Evolutionary conservation across 2,329 filamentous ascomycete species (phyloP).

Genomic region (Xylariaceae sp.): DNA sequence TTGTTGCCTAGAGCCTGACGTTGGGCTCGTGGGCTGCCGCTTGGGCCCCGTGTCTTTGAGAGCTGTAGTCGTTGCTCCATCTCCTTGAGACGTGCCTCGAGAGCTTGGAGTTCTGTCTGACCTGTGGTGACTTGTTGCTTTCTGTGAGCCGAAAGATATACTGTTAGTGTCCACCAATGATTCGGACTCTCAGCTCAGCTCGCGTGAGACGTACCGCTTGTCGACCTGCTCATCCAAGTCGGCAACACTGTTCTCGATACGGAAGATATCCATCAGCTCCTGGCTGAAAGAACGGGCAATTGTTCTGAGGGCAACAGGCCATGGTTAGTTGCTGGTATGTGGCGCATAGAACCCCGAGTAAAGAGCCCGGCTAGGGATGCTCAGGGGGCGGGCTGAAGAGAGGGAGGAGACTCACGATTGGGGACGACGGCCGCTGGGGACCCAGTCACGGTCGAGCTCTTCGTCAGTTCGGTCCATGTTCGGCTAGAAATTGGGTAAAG

Average conservation of each 20-base stretch:
- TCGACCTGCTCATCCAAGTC: conserved; percentile 71
- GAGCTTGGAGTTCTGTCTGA: conserved; percentile 74
- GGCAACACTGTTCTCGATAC: conserved; percentile 73
- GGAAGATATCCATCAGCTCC: conserved; percentile 84
- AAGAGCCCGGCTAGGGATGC: too few species aligned
- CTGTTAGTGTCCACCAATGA: conserved; percentile 8
- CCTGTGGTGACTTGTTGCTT: conserved; percentile 74
- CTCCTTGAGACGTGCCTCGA: conserved; percentile 78
- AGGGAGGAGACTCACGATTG: conserved; percentile 66
- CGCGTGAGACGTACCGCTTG: conserved; percentile 63
- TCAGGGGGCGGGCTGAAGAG: conserved; percentile 14
- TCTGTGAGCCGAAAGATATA: conserved; percentile 43
- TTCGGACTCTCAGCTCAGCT: neutral
- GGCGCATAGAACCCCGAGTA: neutral
- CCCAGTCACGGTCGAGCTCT: conserved; percentile 73
- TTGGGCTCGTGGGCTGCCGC: conserved; percentile 24
- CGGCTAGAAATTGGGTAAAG: too few species aligned
- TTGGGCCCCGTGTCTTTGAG: conserved; percentile 4
- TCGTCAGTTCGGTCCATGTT: conserved; percentile 52
- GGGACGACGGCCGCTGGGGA: conserved; percentile 71
- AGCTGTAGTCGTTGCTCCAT: conserved; percentile 70
- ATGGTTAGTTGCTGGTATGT: conserved; percentile 16
- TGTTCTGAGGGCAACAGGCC: conserved; percentile 53
- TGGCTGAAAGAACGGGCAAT: conserved; percentile 83
- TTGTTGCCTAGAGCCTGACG: conserved; percentile 28